Conservation (phyloP, 1,139 yeast genomes). For the Kurtzmaniella quercitrusa region DNA sequence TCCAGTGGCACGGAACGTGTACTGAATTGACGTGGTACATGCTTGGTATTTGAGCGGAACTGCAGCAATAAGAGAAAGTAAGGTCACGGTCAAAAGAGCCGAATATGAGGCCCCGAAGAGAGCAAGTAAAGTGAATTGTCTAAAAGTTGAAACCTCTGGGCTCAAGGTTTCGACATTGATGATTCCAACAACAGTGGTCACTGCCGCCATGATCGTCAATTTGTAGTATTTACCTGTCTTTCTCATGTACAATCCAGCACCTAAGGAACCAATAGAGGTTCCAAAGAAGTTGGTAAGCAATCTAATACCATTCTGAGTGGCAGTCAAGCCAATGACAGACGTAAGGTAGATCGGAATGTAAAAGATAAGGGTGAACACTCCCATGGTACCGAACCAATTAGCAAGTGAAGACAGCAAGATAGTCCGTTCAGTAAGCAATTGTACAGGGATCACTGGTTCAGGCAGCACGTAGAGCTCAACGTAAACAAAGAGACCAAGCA, state of each 20-base stretch:
- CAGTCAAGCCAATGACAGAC: slow-evolving; percentile 49
- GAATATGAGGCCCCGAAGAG: slow-evolving; percentile 59
- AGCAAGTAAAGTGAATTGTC: slow-evolving; percentile 30
- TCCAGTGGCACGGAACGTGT: slow-evolving; percentile 71
- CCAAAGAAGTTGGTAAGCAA: slow-evolving; percentile 65
- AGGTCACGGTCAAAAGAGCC: slow-evolving; percentile 59
- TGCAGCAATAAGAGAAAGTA: slow-evolving; percentile 63
- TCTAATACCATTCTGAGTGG: slow-evolving; percentile 61
- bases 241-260: slow-evolving; percentile 67
- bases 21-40: slow-evolving; percentile 69
- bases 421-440: slow-evolving; percentile 51
- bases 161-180: slow-evolving; percentile 32
- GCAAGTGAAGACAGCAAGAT: slow-evolving; percentile 62
- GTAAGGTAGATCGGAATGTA: slow-evolving; percentile 64
- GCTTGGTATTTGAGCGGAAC: slow-evolving; percentile 64
- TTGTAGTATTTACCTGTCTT: slow-evolving; percentile 62
- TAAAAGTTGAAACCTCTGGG: slow-evolving; percentile 36
- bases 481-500: slow-evolving; percentile 35
- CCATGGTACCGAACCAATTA: slow-evolving; percentile 63
- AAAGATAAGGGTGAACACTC: slow-evolving; percentile 50
- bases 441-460: slow-evolving; percentile 68
- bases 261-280: slow-evolving; percentile 64
- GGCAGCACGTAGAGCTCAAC: slow-evolving; percentile 52
- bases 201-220: slow-evolving; percentile 42
- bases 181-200: slow-evolving; percentile 44